Base-by-base conservation (phyloP, 169 alveolate species). In the Cryptosporidium sp. region DNA sequence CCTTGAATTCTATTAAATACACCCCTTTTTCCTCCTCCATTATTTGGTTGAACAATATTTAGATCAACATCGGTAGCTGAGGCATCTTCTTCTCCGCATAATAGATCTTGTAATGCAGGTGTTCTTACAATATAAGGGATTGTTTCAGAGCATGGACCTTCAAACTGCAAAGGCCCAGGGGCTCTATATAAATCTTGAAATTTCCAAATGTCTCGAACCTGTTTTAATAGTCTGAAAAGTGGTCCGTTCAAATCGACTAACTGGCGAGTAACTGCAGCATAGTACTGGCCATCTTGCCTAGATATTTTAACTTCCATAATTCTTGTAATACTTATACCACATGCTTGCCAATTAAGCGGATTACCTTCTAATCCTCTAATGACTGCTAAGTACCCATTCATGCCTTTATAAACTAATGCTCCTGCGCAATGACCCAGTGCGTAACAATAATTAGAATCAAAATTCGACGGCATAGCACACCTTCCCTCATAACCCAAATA, bases 401-500 rank as follows among this genome's bases (percentile, higher is more conserved):
- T 95, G 58, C 94, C 93, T 58, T 96, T 93, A 58, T 92, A 93
- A 37, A 97, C 96, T 68, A 98, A 93, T 35, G 97, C 94, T 7
- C 97, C 97, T 18, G 99, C 99, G 69, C 94, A 96, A 70, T 96
- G 95, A 68, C 99, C 99, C 61, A 98, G 87, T n/a, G 98, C 96
- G 91, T 98, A 98, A 94, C 99, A 98, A 94, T 98, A 98, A 69
- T 97, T 94, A 45, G 99, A 93, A 86, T 98, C 99, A 91, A 98
- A 98, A 84, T 96, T 96, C 41, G 98, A 93, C 14, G 99, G 99
- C 84, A 97, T 93, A 39, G 99, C 99, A 91, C 99, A 97, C 86
- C 99, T 96, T 31, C 99, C 99, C 80, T 98, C 99, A 86, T 98
- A 98, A 48, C 99, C 99, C 92, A 97, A 96, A 93, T 97, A 98